Conservation (phyloP, 2,329 filamentous ascomycete genomes). For the Fusarium buxicola region DNA sequence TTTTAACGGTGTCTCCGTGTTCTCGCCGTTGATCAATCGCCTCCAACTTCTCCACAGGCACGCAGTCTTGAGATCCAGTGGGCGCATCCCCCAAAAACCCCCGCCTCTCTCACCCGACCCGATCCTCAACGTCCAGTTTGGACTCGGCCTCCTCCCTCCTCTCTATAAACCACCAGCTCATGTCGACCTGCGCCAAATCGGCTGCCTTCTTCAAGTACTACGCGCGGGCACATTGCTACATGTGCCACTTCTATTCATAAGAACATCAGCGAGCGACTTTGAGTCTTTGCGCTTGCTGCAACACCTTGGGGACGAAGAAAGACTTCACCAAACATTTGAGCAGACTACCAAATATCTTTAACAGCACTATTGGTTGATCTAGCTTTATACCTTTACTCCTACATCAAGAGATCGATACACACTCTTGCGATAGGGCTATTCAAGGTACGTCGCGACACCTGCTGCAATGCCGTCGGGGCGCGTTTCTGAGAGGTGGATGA, state of each 20-base stretch:
- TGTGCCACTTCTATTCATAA: constrained; percentile 59
- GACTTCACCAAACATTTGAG: constrained; percentile 54
- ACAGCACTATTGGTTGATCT: neutral
- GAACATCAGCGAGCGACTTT: constrained; percentile 68
- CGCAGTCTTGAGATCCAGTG: neutral
- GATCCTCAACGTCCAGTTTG: neutral
- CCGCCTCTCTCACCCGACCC: constrained; percentile 4
- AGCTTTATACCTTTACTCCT: neutral
- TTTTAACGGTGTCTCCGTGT: constrained; percentile 30
- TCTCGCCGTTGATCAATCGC: constrained; percentile 29
- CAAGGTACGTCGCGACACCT: constrained; percentile 23
- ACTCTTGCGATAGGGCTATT: constrained; percentile 19
- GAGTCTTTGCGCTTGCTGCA: constrained; percentile 75
- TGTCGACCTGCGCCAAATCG: constrained; percentile 36
- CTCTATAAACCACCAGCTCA: constrained; percentile 21
- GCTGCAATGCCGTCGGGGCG: neutral
- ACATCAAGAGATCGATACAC: neutral
- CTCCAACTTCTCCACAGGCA: constrained; percentile 10
- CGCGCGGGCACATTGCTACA: constrained; percentile 53
- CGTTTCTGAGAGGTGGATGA: neutral
- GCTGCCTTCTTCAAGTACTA: constrained; percentile 15
- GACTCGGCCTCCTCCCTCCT: constrained; percentile 2
- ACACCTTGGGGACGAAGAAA: constrained; percentile 63
- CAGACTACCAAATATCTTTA: neutral
- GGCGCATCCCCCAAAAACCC: constrained; percentile 31